Evolutionary conservation across 176 grass and related monocot genomes (phyloP).

Genomic region (Ensete glaucum): DNA sequence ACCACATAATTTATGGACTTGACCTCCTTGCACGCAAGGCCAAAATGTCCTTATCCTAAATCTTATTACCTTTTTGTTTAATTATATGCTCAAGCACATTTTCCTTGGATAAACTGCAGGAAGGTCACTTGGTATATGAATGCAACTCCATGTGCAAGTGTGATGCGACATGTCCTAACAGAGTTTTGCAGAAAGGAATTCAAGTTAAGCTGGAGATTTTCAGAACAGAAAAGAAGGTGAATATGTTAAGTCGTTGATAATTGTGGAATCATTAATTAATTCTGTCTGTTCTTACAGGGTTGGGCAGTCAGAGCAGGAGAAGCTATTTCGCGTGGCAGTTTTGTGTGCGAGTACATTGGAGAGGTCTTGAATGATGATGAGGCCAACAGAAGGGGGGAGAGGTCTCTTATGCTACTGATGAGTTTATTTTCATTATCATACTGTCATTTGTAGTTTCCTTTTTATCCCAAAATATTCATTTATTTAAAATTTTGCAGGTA

Average conservation of each 20-base stretch:
- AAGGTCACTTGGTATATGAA: slow-evolving; percentile 77
- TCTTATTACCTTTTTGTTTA: not conserved
- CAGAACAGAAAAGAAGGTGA: slow-evolving; percentile 82
- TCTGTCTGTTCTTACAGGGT: slow-evolving; percentile 38
- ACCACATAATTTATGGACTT: no score
- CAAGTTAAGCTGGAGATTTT: slow-evolving; percentile 85
- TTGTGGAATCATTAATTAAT: slow-evolving; percentile 18
- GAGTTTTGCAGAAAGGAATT: slow-evolving; percentile 83
- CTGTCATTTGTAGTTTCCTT: not conserved
- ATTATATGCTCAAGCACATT: not conserved
- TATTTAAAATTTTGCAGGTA: slow-evolving; percentile 32
- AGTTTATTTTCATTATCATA: not conserved
- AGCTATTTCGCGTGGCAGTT: slow-evolving; percentile 68
- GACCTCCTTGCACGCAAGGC: no score
- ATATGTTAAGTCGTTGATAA: not conserved
- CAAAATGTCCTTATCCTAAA: no score
- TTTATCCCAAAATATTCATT: not conserved
- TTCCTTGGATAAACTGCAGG: slow-evolving; percentile 33
- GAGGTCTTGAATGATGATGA: slow-evolving; percentile 58
- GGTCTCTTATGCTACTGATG: slow-evolving; percentile 27
- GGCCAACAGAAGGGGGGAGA: slow-evolving; percentile 34
- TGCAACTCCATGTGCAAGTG: slow-evolving; percentile 82
- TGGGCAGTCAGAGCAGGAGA: slow-evolving; percentile 88
- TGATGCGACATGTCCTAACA: slow-evolving; percentile 66
- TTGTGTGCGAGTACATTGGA: slow-evolving; percentile 92